Percentiles rank a stretch among this genome's conserved stretches.
Evolutionary conservation across 2,329 filamentous ascomycete species (phyloP).

Genomic region (Verruconis gallopava): DNA sequence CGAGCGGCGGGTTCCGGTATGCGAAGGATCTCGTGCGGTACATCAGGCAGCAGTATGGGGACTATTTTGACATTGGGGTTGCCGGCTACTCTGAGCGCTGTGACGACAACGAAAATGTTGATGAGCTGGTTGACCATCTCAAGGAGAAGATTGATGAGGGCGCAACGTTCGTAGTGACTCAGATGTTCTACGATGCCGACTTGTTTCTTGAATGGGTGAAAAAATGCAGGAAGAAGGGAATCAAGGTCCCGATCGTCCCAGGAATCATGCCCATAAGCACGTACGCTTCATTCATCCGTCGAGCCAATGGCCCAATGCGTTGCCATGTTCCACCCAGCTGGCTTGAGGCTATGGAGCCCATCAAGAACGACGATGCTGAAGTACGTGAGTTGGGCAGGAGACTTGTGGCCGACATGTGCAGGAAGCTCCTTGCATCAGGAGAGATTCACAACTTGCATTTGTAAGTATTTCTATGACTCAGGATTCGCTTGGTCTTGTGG

Average conservation of each 20-base stretch:
- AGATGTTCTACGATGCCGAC: slow-evolving; percentile 99
- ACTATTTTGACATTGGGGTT: slow-evolving; percentile 95
- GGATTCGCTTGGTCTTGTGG: too few relatives aligned
- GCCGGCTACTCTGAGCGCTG: slow-evolving; percentile 93
- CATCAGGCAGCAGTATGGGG: slow-evolving; percentile 64
- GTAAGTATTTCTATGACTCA: slow-evolving; percentile 29
- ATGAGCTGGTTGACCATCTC: slow-evolving; percentile 74
- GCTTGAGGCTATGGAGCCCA: slow-evolving; percentile 70
- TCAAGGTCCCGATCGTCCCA: slow-evolving; percentile 69
- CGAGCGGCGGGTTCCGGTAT: slow-evolving; percentile 79
- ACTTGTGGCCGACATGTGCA: slow-evolving; percentile 81
- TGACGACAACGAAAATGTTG: slow-evolving; percentile 82
- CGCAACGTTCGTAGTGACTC: slow-evolving; percentile 86
- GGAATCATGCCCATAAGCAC: slow-evolving; percentile 93
- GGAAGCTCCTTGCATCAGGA: slow-evolving; percentile 67
- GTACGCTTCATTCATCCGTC: slow-evolving; percentile 79
- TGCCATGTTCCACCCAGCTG: slow-evolving; percentile 70
- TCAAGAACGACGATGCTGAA: slow-evolving; percentile 92
- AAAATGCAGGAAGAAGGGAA: slow-evolving; percentile 74
- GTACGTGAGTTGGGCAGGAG: slow-evolving; percentile 82
- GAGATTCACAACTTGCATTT: slow-evolving; percentile 80
- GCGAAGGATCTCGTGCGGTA: slow-evolving; percentile 82
- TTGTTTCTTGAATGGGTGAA: slow-evolving; percentile 86
- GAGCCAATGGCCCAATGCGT: slow-evolving; percentile 74
- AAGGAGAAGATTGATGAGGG: slow-evolving; percentile 97